Conservation (phyloP, 768 basidiomycete species). For the Dacryopinax primogenitus region DNA sequence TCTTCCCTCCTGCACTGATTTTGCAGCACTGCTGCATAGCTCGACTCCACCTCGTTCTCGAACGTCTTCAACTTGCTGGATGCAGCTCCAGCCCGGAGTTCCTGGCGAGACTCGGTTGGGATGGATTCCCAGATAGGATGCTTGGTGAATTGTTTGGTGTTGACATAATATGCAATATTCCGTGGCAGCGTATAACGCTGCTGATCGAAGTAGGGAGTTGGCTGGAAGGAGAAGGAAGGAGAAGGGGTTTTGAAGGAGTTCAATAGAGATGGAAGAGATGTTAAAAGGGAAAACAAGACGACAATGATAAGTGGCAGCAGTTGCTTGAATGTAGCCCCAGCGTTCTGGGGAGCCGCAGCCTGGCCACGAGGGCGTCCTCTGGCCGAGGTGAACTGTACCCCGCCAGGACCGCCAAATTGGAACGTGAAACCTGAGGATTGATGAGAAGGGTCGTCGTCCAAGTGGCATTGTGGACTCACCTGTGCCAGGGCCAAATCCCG, state of each 20-base stretch:
- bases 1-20: conserved; percentile 55
- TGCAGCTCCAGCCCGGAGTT: conserved; percentile 22
- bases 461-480: conserved; percentile 6
- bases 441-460: background rate
- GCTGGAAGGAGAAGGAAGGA: conserved; percentile 61
- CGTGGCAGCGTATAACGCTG: conserved; percentile 57
- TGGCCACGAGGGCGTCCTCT: conserved; percentile 23
- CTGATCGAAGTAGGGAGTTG: conserved; percentile 48
- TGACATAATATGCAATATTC: conserved; percentile 74
- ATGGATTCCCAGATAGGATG: conserved; percentile 53
- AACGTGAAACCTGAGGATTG: conserved; percentile 12
- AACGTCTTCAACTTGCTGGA: conserved; percentile 42
- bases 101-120: conserved; percentile 20
- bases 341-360: conserved; percentile 14
- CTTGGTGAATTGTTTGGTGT: conserved; percentile 56
- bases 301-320: conserved; percentile 74
- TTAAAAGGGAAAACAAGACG: conserved; percentile 70
- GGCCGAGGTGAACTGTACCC: conserved; percentile 25
- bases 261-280: conserved; percentile 67
- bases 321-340: conserved; percentile 49
- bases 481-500: conserved; percentile 37
- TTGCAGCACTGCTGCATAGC: conserved; percentile 59
- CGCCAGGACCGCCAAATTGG: conserved; percentile 40
- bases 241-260: conserved; percentile 41
- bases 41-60: conserved; percentile 62